These are phyloP conservation scores for Conringia planisiliqua DNA, from an alignment of 345 rosid genomes.

Conservation along the genomic window DNA sequence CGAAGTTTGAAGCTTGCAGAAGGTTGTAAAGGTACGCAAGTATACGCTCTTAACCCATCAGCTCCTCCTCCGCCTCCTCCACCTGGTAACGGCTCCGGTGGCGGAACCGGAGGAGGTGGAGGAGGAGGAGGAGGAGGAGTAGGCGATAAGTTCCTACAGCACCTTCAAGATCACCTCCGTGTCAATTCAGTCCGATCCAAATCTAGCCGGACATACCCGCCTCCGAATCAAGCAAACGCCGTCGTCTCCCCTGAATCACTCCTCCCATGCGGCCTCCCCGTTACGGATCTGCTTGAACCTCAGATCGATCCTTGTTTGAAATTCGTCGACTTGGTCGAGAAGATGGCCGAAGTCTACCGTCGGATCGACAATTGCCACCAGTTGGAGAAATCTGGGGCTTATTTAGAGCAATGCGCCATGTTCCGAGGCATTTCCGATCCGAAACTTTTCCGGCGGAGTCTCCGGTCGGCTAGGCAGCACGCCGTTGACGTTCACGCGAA, in stretches of 20 bases:
- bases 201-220: slow-evolving; percentile 40
- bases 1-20: slow-evolving; percentile 81
- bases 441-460: slow-evolving; percentile 73
- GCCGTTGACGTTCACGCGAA: slow-evolving; percentile 76
- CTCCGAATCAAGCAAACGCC: slow-evolving; percentile 29
- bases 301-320: slow-evolving; percentile 65
- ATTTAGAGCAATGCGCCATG: slow-evolving; percentile 70
- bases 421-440: slow-evolving; percentile 69
- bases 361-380: slow-evolving; percentile 48
- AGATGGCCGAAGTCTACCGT: slow-evolving; percentile 60
- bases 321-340: slow-evolving; percentile 57
- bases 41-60: slow-evolving; percentile 55
- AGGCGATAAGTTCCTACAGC: slow-evolving; percentile 69
- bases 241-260: slow-evolving; percentile 41
- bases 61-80: slow-evolving; percentile 30
- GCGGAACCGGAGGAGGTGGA: slow-evolving; percentile 23
- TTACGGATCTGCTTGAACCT: slow-evolving; percentile 70
- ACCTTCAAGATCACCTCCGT: slow-evolving; percentile 66
- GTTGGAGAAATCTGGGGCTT: slow-evolving; percentile 53
- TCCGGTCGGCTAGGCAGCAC: slow-evolving; percentile 69
- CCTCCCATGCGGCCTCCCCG: slow-evolving; percentile 74
- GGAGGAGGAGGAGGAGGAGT: slow-evolving; percentile 38
- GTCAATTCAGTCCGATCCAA: slow-evolving; percentile 55
- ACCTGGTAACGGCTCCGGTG: slow-evolving; percentile 32
- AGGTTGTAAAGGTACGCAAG: slow-evolving; percentile 77